Conservation (phyloP, 2,329 filamentous ascomycete species). For the Trichoderma atroviride region DNA sequence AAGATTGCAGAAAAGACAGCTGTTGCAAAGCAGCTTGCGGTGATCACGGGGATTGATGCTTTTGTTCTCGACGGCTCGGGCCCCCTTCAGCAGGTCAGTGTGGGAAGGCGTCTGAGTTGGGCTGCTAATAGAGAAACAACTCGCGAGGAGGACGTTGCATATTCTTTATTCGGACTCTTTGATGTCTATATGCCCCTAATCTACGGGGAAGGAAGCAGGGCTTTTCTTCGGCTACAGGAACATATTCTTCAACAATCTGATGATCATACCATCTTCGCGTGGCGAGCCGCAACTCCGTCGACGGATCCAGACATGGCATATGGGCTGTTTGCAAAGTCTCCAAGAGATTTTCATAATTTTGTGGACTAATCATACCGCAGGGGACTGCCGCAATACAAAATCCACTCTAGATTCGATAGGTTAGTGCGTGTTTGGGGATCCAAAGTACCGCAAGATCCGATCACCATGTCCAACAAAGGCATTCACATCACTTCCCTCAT, state of each 20-base stretch:
- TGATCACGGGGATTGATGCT: conserved; percentile 33
- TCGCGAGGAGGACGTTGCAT: conserved; percentile 36
- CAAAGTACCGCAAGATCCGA: background rate
- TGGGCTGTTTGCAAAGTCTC: background rate
- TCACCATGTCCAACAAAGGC: conserved; percentile 30
- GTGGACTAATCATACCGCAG: background rate
- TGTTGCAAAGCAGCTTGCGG: conserved; percentile 29
- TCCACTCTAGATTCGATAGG: conserved; percentile 8
- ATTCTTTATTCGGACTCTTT: conserved; percentile 38
- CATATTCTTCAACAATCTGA: conserved; percentile 30
- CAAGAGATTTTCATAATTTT: background rate
- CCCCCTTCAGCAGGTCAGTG: conserved; percentile 24
- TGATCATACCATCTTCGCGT: conserved; percentile 13
- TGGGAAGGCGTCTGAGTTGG: conserved; percentile 34
- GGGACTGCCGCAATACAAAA: background rate
- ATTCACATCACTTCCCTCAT: conserved; percentile 18
- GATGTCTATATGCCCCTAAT: conserved; percentile 37
- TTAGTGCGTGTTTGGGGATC: background rate
- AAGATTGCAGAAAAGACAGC: conserved; percentile 34
- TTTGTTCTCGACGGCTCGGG: conserved; percentile 22
- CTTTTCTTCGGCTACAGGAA: conserved; percentile 34
- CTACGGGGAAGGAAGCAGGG: conserved; percentile 35
- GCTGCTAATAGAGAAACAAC: conserved; percentile 34
- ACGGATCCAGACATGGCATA: background rate
- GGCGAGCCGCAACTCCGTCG: background rate